phyloP scores from a whole-genome alignment of 2,329 filamentous ascomycete species.

The Juglanconis oblonga region DNA sequence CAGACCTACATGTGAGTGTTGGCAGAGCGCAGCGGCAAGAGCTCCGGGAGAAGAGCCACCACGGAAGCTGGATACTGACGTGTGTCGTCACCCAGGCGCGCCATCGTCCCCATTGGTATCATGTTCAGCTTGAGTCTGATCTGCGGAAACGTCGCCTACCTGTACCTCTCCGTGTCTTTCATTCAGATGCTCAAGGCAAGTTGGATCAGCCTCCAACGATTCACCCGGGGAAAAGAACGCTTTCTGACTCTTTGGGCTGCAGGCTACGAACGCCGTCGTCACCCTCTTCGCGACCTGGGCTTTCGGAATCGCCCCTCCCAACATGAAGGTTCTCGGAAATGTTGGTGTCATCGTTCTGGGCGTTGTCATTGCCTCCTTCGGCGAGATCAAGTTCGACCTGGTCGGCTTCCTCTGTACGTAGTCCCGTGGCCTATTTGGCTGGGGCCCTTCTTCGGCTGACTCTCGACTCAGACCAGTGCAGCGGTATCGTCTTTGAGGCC shows the following conservation, averaged over 20 bases:
- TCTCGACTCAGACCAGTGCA: constrained; percentile 55
- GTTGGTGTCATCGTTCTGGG: constrained; percentile 88
- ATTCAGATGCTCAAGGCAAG: constrained; percentile 93
- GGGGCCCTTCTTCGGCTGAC: background rate
- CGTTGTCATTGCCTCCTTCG: constrained; percentile 85
- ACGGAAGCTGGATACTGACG: constrained; percentile 41
- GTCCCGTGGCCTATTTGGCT: background rate
- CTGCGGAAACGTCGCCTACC: constrained; percentile 85
- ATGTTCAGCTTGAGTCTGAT: constrained; percentile 92
- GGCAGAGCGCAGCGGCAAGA: background rate
- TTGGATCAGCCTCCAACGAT: background rate
- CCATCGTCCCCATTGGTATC: constrained; percentile 84
- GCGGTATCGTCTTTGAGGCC: constrained; percentile 73
- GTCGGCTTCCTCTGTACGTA: constrained; percentile 61
- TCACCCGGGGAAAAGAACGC: no score
- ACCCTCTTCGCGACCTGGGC: constrained; percentile 82
- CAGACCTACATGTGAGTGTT: constrained; percentile 20
- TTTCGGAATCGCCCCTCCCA: constrained; percentile 75
- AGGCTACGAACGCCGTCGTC: constrained; percentile 88
- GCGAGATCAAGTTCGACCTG: constrained; percentile 84
- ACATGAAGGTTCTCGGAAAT: constrained; percentile 78
- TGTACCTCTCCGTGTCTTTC: constrained; percentile 87
- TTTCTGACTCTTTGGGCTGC: background rate
- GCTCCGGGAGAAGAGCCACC: background rate
- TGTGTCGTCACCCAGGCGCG: constrained; percentile 51